These are phyloP conservation scores for Boletus smithii DNA, from an alignment of 1,284 basidiomycete species.

Conservation along the genomic window DNA sequence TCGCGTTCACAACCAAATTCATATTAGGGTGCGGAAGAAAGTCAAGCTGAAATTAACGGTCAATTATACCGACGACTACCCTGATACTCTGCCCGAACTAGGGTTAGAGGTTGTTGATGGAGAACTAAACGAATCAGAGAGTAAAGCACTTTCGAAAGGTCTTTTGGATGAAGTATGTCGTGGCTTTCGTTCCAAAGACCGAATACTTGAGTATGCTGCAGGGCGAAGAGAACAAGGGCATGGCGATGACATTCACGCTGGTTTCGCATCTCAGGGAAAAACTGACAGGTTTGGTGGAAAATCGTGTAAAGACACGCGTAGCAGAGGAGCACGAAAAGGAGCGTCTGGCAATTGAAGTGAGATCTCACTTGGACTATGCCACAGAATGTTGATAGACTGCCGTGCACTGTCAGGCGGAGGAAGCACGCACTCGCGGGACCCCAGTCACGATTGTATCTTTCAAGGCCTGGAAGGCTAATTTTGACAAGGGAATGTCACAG, in stretches of 20 bases:
- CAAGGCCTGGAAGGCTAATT: conserved; percentile 75
- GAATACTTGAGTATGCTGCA: conserved; percentile 32
- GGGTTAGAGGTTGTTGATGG: conserved; percentile 66
- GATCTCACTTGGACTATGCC: not conserved
- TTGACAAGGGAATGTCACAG: conserved; percentile 64
- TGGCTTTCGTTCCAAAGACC: not conserved
- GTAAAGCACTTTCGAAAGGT: conserved; percentile 54
- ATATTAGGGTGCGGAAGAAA: conserved; percentile 38
- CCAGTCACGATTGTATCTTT: conserved; percentile 85
- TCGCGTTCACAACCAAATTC: conserved; percentile 15
- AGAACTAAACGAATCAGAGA: conserved; percentile 61
- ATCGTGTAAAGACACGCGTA: conserved; percentile 54
- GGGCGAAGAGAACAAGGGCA: conserved; percentile 90
- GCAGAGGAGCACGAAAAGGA: conserved; percentile 71
- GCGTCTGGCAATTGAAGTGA: conserved; percentile 73
- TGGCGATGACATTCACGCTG: conserved; percentile 98
- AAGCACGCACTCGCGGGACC: conserved; percentile 85
- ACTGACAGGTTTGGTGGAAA: conserved; percentile 61
- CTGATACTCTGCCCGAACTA: conserved; percentile 75
- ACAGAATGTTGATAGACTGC: conserved; percentile 5
- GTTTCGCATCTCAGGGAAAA: conserved; percentile 85
- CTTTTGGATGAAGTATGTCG: conserved; percentile 62
- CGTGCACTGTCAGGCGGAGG: conserved; percentile 64
- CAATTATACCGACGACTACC: conserved; percentile 67
- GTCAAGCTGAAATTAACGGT: conserved; percentile 77